phyloP scores from a whole-genome alignment of 2,329 filamentous ascomycete genomes.

The Tolypocladium nubicola region DNA sequence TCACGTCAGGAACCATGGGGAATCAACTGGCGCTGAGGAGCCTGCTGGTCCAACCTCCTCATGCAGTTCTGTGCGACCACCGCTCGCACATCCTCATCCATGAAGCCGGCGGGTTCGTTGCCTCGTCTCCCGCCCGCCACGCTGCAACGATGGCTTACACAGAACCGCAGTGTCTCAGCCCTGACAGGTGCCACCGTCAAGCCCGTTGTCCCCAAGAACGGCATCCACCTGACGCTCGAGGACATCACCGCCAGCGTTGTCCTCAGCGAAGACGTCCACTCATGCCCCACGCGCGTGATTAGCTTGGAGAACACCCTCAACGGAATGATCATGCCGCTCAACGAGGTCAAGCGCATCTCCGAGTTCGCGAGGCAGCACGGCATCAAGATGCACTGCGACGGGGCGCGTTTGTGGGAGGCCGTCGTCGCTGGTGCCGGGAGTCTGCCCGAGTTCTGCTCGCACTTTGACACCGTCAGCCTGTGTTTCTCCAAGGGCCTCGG shows the following conservation, averaged over 20 bases:
- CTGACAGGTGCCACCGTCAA: constrained; percentile 63
- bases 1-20: constrained; percentile 87
- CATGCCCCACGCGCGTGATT: constrained; percentile 71
- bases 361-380: constrained; percentile 54
- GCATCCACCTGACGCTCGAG: constrained; percentile 62
- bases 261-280: constrained; percentile 61
- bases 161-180: constrained; percentile 48
- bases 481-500: constrained; percentile 79
- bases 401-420: constrained; percentile 74
- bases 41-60: constrained; percentile 68
- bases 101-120: constrained; percentile 47
- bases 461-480: constrained; percentile 65
- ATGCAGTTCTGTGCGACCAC: constrained; percentile 69
- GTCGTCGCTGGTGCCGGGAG: constrained; percentile 58
- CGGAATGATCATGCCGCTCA: constrained; percentile 67
- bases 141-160: not conserved
- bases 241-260: constrained; percentile 60
- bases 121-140: not conserved
- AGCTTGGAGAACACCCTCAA: constrained; percentile 78
- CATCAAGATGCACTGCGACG: constrained; percentile 67
- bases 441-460: constrained; percentile 53
- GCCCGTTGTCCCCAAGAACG: constrained; percentile 58
- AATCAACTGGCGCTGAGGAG: constrained; percentile 78
- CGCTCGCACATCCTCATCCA: constrained; percentile 66
- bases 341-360: constrained; percentile 58